These are phyloP conservation scores for Lasiodiplodia hormozganensis DNA, from an alignment of 2,329 filamentous ascomycete genomes.

Conservation along the genomic window DNA sequence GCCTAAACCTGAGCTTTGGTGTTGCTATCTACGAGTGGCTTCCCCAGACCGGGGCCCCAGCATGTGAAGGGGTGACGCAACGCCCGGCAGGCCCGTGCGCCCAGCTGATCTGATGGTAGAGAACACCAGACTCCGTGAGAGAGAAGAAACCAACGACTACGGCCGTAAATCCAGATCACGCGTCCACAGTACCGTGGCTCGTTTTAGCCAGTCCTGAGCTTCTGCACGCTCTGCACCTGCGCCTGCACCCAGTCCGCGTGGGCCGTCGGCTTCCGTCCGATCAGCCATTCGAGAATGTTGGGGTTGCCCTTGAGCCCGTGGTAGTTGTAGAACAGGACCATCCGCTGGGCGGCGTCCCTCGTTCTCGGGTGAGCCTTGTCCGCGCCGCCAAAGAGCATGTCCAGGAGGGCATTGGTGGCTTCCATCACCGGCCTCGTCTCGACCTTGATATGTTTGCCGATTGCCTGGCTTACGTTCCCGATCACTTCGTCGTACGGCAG, in stretches of 20 bases:
- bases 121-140: not conserved
- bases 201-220: not conserved
- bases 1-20: slow-evolving; percentile 7
- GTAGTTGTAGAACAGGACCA: slow-evolving; percentile 34
- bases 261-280: slow-evolving; percentile 31
- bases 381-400: slow-evolving; percentile 27
- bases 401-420: slow-evolving; percentile 31
- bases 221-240: not conserved
- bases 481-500: slow-evolving; percentile 34
- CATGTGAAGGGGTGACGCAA: slow-evolving; percentile 27
- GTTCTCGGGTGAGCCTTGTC: slow-evolving; percentile 23
- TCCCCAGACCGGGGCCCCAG: slow-evolving; percentile 22
- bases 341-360: slow-evolving; percentile 32
- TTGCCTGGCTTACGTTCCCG: slow-evolving; percentile 32
- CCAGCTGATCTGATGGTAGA: slow-evolving; percentile 12
- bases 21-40: slow-evolving; percentile 4
- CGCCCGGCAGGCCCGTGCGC: slow-evolving; percentile 8
- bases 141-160: not conserved
- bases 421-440: slow-evolving; percentile 33
- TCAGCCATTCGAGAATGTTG: slow-evolving; percentile 33
- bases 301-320: slow-evolving; percentile 32
- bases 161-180: not conserved
- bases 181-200: not conserved
- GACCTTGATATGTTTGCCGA: slow-evolving; percentile 38
- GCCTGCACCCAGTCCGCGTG: slow-evolving; percentile 30